Conservation (phyloP, 2,329 filamentous ascomycete genomes). For the Fusarium nelsonii region DNA sequence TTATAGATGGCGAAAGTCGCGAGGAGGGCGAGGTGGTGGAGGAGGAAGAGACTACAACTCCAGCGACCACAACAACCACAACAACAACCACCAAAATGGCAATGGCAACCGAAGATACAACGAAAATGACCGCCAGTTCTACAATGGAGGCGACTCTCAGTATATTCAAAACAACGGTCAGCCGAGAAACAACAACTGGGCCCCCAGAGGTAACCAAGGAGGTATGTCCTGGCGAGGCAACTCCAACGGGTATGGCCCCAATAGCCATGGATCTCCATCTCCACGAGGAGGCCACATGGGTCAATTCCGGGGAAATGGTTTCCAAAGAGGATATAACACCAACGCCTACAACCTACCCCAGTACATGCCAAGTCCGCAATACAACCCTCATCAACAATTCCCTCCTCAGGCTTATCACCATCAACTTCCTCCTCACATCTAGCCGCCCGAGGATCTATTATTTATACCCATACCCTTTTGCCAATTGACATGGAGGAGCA, state of each 20-base stretch:
- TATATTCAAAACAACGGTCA: conserved; percentile 13
- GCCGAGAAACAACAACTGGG: conserved; percentile 8
- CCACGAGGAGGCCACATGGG: not conserved
- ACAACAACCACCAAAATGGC: not conserved
- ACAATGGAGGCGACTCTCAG: not conserved
- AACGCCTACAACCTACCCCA: conserved; percentile 12
- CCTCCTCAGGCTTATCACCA: conserved; percentile 28
- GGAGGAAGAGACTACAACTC: conserved; percentile 7
- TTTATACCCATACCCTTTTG: too few species aligned
- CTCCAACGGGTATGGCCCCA: conserved; percentile 9
- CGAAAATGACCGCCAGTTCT: conserved; percentile 27
- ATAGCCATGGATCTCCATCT: not conserved
- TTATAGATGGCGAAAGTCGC: not conserved
- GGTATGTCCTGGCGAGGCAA: conserved; percentile 32
- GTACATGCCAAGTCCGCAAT: conserved; percentile 18
- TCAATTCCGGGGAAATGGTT: conserved; percentile 22
- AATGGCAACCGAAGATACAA: too few species aligned
- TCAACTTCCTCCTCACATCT: conserved; percentile 29
- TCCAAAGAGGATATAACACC: conserved; percentile 12
- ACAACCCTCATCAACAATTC: conserved; percentile 14
- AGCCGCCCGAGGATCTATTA: not conserved
- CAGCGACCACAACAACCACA: conserved; percentile 9
- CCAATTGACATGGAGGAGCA: too few species aligned
- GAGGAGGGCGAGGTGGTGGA: conserved; percentile 42
- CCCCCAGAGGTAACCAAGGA: conserved; percentile 14